Base-by-base conservation (phyloP, 305 asterid genomes). In the Andrographis paniculata region DNA sequence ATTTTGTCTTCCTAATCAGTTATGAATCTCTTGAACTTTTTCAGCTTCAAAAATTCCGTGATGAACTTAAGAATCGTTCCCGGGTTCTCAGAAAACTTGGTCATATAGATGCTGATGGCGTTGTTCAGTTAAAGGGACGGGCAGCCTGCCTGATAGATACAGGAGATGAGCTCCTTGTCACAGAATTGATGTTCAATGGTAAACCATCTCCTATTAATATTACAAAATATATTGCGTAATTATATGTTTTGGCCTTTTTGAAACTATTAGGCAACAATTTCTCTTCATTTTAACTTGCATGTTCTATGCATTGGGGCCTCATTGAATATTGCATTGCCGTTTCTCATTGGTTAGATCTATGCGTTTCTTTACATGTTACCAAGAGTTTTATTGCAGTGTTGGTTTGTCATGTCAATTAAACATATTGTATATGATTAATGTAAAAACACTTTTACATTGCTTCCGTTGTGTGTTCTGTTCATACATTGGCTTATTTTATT, bases 101-200 rank as follows among this genome's bases (percentile, higher is more conserved):
- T 36, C 95, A 91, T 64, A 80, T 91, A 60, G 96, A 83, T 67
- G 60, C 70, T 53, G 96, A 91, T 62, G 77, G 91, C 13, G 79
- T 91, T 31, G 94, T 87, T 53, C 95, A 79, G 68, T 64, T 87
- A 77, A 91, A 91, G 66, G 99, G 96, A 48, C 79, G 99, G 23
- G 99, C 99, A 36, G 99, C 99, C 66, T 91, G 96, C 78, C 77
- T 87, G 62, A 84, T 91, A 63, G 99, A 91, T 70, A 91, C 99
- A 35, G 99, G 96, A 56, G 99, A 91, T 57, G 99, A 91, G 68
- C 96, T 91, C 48, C 95, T 91, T 46, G 96, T 84, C 54, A 91
- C 96, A n/a, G 99, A 91, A 62, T 69, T 91, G 71, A 91, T 91
- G 96, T 87, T 87, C 72, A 87, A 87, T 56, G 96, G 96, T 86